A percentile compares a stretch with the other conserved stretches of the same genome.
These are phyloP conservation scores for Carex cristatella DNA, from an alignment of 176 grass and related monocot genomes.

Conservation along the genomic window DNA sequence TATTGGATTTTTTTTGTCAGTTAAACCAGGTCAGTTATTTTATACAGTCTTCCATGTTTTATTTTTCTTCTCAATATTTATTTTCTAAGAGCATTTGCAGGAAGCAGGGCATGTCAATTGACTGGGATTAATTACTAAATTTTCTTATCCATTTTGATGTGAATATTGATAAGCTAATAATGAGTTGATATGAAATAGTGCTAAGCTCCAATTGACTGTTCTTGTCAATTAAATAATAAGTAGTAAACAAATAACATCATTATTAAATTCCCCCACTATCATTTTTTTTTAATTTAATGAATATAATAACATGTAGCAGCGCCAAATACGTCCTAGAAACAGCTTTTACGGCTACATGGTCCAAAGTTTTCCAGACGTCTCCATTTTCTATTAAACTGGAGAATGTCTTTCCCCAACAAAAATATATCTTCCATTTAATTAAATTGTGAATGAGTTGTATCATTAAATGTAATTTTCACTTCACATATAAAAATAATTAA, in stretches of 20 bases:
- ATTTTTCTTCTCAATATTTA: neutral
- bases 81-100: neutral
- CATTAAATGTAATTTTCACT: neutral
- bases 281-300: neutral
- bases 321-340: slow-evolving; percentile 8
- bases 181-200: neutral
- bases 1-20: neutral
- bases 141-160: slow-evolving; percentile 5
- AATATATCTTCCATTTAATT: neutral
- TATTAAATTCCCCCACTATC: slow-evolving; percentile 1
- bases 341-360: slow-evolving; percentile 21
- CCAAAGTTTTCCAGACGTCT: neutral
- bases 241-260: neutral
- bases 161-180: neutral
- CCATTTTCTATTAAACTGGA: slow-evolving; percentile 1
- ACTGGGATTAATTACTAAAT: neutral
- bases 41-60: neutral
- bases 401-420: neutral
- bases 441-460: neutral
- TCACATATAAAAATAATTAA: neutral
- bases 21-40: too few relatives aligned
- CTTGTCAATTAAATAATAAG: neutral
- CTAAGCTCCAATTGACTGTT: neutral
- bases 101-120: neutral
- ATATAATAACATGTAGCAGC: neutral